Evolutionary conservation across 176 grass and related monocot species (phyloP).

Genomic region (Typha latifolia): DNA sequence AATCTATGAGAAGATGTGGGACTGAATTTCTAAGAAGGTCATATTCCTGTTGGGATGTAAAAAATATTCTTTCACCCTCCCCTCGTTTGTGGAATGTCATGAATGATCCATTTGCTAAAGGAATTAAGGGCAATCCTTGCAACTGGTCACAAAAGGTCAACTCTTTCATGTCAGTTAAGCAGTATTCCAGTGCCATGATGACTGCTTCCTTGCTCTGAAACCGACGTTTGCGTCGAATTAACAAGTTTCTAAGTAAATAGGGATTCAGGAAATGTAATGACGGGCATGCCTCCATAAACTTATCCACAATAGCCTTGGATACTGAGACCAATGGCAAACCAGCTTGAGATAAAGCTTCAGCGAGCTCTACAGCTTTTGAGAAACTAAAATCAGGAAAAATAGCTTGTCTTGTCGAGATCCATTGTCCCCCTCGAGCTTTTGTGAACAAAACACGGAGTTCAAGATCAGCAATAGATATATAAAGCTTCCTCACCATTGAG

Average conservation of each 20-base stretch:
- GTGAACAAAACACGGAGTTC: constrained; percentile 73
- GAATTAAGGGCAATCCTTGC: constrained; percentile 77
- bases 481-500: constrained; percentile 79
- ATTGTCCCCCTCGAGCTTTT: constrained; percentile 89
- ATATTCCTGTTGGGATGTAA: constrained; percentile 64
- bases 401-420: constrained; percentile 83
- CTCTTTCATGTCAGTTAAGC: constrained; percentile 65
- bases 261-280: constrained; percentile 84
- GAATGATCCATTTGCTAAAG: constrained; percentile 88
- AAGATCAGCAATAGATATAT: constrained; percentile 70
- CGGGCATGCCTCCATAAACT: constrained; percentile 58
- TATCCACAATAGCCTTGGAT: constrained; percentile 73
- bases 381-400: constrained; percentile 93
- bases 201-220: constrained; percentile 70
- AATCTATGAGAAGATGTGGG: constrained; percentile 80
- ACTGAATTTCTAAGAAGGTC: constrained; percentile 68
- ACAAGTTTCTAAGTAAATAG: constrained; percentile 69
- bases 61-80: constrained; percentile 78
- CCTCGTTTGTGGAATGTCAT: constrained; percentile 56
- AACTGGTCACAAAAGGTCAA: constrained; percentile 54
- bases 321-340: constrained; percentile 70
- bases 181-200: constrained; percentile 81
- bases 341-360: constrained; percentile 77
- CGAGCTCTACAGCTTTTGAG: constrained; percentile 53
- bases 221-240: constrained; percentile 70